Base-by-base conservation (phyloP, 768 basidiomycete genomes). In the Boletus sensibilis region DNA sequence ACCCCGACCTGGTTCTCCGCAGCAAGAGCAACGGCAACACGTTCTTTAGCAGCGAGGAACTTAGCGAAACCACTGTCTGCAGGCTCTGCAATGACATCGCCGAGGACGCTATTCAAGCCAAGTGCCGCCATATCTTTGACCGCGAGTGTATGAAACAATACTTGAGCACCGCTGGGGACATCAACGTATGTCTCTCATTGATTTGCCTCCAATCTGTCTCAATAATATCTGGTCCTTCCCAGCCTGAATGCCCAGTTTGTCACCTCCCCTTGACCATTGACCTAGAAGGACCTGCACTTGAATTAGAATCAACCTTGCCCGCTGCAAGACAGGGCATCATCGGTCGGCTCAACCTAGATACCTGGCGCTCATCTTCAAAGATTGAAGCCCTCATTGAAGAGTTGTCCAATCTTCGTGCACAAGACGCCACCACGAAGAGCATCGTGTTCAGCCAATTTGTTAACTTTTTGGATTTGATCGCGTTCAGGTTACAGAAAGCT, bases 391-490 rank as follows among this genome's bases (percentile, higher is more conserved):
- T 99, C 5, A 78, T 98, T 4, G 97, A 99, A 72, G 97, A 99
- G 74, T 74, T 99, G 51, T 85, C 82, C 65, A 93, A 92, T 69
- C 79, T 97, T 39, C 80, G 94, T 35, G 71, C 79, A 58, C 82
- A 94, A 66, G 92, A 98, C 68, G 80, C 88, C 29, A 96, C 94
- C 12, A 94, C 92, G 33, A 99, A 99, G 77, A 94, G 91, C 71
- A 83, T 99, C 50, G 96, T 99, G 18, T 99, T 98, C 70, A 93
- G 91, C 62, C 94, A 96, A 74, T 97, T 96, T 67, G 92, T 94
- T 38, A 92, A 88, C 69, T 92, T 94, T 73, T 75, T 94, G 62
- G 97, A 99, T 68, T 75, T 99, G 52, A 94, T 98, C 64, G 94
- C 95, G 13, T 97, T 87, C 71, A 79, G 97, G 45, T 74, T 99